These are phyloP conservation scores for Agaricus sinodeliciosus DNA, from an alignment of 768 basidiomycete species.

Conservation along the genomic window DNA sequence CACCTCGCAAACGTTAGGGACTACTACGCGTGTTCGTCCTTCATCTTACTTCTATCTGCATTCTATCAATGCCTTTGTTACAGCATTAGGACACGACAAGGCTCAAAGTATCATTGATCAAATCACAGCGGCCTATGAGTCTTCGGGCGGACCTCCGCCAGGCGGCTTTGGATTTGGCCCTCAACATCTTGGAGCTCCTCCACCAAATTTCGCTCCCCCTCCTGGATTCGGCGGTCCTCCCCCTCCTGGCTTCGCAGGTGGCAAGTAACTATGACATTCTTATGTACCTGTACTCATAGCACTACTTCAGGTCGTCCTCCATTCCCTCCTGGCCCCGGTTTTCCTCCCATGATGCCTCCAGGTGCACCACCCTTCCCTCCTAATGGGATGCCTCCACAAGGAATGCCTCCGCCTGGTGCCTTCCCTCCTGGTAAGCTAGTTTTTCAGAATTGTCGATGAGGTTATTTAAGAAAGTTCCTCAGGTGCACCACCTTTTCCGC, in stretches of 20 bases:
- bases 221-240: conserved; percentile 46
- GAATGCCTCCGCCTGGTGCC: conserved; percentile 26
- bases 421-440: conserved; percentile 38
- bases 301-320: conserved; percentile 50
- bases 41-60: neutral
- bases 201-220: conserved; percentile 39
- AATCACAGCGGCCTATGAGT: conserved; percentile 91
- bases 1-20: conserved; percentile 95
- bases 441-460: conserved; percentile 23
- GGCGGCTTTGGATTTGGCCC: conserved; percentile 86
- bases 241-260: conserved; percentile 48
- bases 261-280: conserved; percentile 25
- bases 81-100: conserved; percentile 90
- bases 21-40: conserved; percentile 83
- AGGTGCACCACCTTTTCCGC: conserved; percentile 50
- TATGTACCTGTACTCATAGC: neutral
- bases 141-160: conserved; percentile 76
- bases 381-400: conserved; percentile 30
- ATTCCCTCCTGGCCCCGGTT: conserved; percentile 62
- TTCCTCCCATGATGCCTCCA: conserved; percentile 42
- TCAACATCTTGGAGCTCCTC: conserved; percentile 62
- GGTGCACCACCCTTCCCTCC: conserved; percentile 75
- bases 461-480: conserved; percentile 10
- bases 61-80: conserved; percentile 3
- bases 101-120: conserved; percentile 98